Evolutionary conservation across 495 filamentous ascomycete genomes (phyloP).

Genomic region (Hypoxylon lenormandii): DNA sequence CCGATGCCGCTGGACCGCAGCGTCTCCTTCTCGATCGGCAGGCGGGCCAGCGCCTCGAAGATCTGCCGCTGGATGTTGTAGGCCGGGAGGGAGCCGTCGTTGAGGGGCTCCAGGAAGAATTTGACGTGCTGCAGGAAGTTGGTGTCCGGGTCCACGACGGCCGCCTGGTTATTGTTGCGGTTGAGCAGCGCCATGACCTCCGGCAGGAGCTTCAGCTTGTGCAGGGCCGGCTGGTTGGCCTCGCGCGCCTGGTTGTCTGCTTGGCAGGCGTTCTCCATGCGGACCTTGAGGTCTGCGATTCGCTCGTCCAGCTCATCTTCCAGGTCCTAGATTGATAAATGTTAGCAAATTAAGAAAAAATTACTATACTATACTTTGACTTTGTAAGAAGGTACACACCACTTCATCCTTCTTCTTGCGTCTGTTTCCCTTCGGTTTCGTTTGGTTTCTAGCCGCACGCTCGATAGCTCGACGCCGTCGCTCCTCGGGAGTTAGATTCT

Average conservation of each 20-base stretch:
- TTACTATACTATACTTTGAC: neutral
- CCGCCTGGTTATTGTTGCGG: constrained; percentile 82
- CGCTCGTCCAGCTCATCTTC: constrained; percentile 88
- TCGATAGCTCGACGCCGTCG: constrained; percentile 83
- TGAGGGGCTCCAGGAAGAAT: constrained; percentile 96
- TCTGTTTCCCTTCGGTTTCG: constrained; percentile 69
- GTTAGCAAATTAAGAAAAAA: neutral
- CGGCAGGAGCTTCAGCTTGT: constrained; percentile 94
- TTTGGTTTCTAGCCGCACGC: constrained; percentile 81
- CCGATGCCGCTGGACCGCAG: constrained; percentile 92
- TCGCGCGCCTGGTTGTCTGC: constrained; percentile 83
- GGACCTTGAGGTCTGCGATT: constrained; percentile 85
- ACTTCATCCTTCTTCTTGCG: constrained; percentile 89
- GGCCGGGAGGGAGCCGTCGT: constrained; percentile 89
- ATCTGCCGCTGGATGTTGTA: constrained; percentile 97
- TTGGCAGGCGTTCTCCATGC: constrained; percentile 92
- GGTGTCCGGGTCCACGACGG: constrained; percentile 89
- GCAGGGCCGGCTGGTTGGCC: constrained; percentile 79
- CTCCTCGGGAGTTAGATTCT: constrained; percentile 73
- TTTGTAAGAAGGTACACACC: constrained; percentile 63
- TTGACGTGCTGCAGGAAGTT: constrained; percentile 94
- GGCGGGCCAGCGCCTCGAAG: constrained; percentile 78
- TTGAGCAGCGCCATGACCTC: constrained; percentile 90
- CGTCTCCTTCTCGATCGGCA: constrained; percentile 89
- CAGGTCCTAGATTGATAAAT: constrained; percentile 71